Base-by-base conservation (phyloP, 2,329 filamentous ascomycete genomes). In the Cytospora schulzeri region DNA sequence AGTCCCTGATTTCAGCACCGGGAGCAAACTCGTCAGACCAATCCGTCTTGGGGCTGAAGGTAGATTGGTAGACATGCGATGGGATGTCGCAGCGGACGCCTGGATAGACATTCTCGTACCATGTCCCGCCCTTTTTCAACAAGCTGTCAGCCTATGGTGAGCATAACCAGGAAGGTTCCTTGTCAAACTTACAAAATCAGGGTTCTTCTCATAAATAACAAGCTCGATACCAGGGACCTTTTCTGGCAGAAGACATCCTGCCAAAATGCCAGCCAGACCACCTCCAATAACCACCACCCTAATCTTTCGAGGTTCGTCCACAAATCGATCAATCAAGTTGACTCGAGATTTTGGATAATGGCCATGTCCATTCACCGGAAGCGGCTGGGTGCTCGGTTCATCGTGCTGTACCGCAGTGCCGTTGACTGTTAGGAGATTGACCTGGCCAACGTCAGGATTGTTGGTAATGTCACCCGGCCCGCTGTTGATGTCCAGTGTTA, bases 11-110 rank as follows among this genome's bases (percentile, higher is more conserved):
- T 73, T 92, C 90, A 4, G 77, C 72, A 0, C 89, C 89, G 45
- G 85, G 84, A 0, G 89, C 84, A 70, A 90, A 92, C 65, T 87
- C 81, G 69, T 91, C 86, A 0, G 81, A 82, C 90, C 90, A 92
- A 68, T 90, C 80, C 0, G 82, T 84, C 63, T 91, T 91, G 0
- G 88, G 87, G 8, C 81, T 79, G 72, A 91, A 91, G 0, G 85
- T 87, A 9, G 84, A 84, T 71, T 91, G 88, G 69, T 92, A 92
- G 24, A 88, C 87, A 72, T 90, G 87, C 0, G 88, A 84, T 0
- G 89, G 87, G 17, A 91, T 85, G 72, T 91, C 88, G 69, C 89
- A 91, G 51, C 86, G 78, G 0, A 89, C 86, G 38, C 65, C 88
- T 0, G 87, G 87, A 67, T 90, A 90, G 4, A 79, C 72, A 62